Evolutionary conservation across 805 yeast species (phyloP), one percentile per base, ranked within the genome.

Genomic region (Teunomyces barrocoloradensis): DNA sequence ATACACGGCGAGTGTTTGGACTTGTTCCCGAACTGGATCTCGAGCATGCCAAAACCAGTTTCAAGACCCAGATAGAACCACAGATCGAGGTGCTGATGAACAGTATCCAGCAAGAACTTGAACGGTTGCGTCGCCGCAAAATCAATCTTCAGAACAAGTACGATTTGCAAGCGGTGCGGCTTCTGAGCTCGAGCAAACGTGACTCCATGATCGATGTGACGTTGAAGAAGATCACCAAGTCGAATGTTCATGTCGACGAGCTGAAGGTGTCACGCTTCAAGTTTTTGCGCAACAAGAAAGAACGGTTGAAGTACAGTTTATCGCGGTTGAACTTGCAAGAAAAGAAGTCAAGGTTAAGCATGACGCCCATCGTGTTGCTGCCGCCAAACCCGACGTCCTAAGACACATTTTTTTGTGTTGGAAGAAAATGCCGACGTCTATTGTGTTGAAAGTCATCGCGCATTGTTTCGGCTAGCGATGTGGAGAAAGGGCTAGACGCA

Each of bases 21-120:
- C 59, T 79, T 10, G 72, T 79, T 0, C 80, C 83, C 0, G 81
- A 78, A 51, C 60, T 63, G 46, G 81, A 78, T 45, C 57, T 79
- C 21, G 62, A 58, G 6, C 67, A 61, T 37, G 78, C 79, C 15
- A 71, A 71, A 42, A 60, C 59, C 33, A 56, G 63, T 10, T 59
- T 77, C 39, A 62, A 64, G 39, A 52, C 56, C 10, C 72, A 71
- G 27, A 59, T 75, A 3, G 69, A 68, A 32, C 82, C 82, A 1
- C 72, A 76, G 47, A 60, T 79, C 11, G 47, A 58, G 5, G 54
- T 53, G 5, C 58, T 75, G 4, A 49, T 68, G 21, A 61, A 54
- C 7, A 55, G 57, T 10, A 57, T 77, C 7, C 68, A 65, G 30
- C 48, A 52, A 3, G 73, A 73, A 29, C 36, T 77, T 39, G 53